Evolutionary conservation across 1,284 basidiomycete genomes (phyloP).

Genomic region (Exobasidium cylindrosporum): DNA sequence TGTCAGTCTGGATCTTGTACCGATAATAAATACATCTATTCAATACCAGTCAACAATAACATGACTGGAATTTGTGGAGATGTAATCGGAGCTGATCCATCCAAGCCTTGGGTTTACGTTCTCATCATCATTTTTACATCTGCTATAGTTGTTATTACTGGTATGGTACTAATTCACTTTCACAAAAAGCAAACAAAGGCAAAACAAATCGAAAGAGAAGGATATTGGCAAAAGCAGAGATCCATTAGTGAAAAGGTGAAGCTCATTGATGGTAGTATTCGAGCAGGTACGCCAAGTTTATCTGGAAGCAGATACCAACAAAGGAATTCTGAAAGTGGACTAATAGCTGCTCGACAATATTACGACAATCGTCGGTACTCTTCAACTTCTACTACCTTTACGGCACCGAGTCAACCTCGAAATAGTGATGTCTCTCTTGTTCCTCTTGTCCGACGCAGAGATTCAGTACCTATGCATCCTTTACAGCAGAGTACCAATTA

Average conservation of each 20-base stretch:
- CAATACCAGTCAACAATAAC: constrained; percentile 8
- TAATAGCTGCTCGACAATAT: no score
- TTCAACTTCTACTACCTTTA: background rate
- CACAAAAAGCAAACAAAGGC: background rate
- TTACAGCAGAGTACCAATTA: background rate
- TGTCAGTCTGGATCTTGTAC: constrained; percentile 3
- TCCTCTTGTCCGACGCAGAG: background rate
- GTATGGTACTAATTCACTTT: background rate
- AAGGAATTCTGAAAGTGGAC: background rate
- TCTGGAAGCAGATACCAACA: background rate
- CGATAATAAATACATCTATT: constrained; percentile 1
- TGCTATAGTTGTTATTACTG: background rate
- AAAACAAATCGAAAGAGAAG: background rate
- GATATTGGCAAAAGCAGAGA: constrained; percentile 11
- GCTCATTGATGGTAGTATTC: background rate
- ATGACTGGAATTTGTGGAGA: constrained; percentile 1
- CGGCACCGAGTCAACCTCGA: background rate
- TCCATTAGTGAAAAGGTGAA: background rate
- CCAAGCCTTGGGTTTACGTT: constrained; percentile 1
- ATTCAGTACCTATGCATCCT: background rate
- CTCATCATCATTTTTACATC: background rate
- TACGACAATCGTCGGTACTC: no score
- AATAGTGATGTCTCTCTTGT: background rate
- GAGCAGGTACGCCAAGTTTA: background rate
- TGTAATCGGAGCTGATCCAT: background rate